Percentiles rank a stretch among this genome's conserved stretches.
Evolutionary conservation across 2,329 filamentous ascomycete genomes (phyloP).

Genomic region (Ilyonectria destructans): DNA sequence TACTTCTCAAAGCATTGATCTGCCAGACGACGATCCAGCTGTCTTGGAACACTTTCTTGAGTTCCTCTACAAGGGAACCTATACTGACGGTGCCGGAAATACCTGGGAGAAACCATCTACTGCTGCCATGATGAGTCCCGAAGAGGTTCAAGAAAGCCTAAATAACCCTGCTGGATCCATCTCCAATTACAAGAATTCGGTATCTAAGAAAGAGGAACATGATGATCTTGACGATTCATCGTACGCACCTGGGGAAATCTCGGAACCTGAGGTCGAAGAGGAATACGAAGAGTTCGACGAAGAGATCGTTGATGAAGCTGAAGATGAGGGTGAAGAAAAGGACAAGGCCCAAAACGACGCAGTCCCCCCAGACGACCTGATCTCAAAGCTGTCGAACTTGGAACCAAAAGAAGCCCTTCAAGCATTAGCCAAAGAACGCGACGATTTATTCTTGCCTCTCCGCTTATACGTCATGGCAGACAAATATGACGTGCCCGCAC

Average conservation of each 20-base stretch:
- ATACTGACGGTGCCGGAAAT: constrained; percentile 24
- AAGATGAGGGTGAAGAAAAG: neutral
- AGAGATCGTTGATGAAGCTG: neutral
- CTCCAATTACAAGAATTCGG: neutral
- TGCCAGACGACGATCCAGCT: constrained; percentile 51
- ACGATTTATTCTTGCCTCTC: constrained; percentile 41
- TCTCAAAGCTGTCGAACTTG: neutral
- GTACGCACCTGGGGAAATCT: neutral
- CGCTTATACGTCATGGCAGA: constrained; percentile 55
- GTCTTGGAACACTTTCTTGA: constrained; percentile 49
- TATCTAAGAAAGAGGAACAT: neutral
- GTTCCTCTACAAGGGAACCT: constrained; percentile 51
- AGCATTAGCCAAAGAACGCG: neutral
- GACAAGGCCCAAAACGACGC: neutral
- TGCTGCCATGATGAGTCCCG: neutral
- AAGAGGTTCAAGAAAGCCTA: constrained; percentile 32
- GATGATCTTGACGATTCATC: neutral
- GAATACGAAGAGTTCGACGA: constrained; percentile 37
- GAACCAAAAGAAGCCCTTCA: neutral
- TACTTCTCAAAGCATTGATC: constrained; percentile 34
- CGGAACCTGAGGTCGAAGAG: constrained; percentile 1
- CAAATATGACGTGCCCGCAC: constrained; percentile 54
- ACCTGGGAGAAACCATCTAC: neutral
- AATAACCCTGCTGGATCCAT: constrained; percentile 18
- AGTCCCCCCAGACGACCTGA: neutral